Evolutionary conservation across 2,329 filamentous ascomycete species (phyloP).

Genomic region (Colletotrichum euphorbiae): DNA sequence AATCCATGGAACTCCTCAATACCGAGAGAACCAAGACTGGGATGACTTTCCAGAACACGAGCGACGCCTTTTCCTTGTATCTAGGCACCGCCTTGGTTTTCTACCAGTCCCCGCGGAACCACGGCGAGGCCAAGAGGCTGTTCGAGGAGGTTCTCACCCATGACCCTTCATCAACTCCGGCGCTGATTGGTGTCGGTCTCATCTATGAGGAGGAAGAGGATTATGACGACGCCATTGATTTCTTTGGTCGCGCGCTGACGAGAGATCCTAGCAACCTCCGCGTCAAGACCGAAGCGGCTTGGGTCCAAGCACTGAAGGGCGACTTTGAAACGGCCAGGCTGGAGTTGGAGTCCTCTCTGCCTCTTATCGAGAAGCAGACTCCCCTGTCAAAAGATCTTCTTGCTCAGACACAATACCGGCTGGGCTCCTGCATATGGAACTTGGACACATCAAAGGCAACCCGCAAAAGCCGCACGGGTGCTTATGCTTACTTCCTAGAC

Average conservation of each 20-base stretch:
- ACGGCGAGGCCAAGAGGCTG: slow-evolving; percentile 85
- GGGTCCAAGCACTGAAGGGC: slow-evolving; percentile 88
- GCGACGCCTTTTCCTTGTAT: slow-evolving; percentile 79
- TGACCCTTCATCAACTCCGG: slow-evolving; percentile 80
- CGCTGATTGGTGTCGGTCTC: slow-evolving; percentile 88
- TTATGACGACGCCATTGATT: slow-evolving; percentile 83
- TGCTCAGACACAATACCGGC: slow-evolving; percentile 86
- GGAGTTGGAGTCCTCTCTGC: slow-evolving; percentile 78
- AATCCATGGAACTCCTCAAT: slow-evolving; percentile 72
- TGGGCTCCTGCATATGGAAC: slow-evolving; percentile 90
- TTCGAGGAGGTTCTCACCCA: slow-evolving; percentile 85
- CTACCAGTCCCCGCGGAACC: slow-evolving; percentile 89
- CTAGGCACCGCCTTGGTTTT: slow-evolving; percentile 91
- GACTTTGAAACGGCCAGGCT: slow-evolving; percentile 75
- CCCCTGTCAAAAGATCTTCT: slow-evolving; percentile 76
- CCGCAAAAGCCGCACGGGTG: slow-evolving; percentile 82
- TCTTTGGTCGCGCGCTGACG: slow-evolving; percentile 79
- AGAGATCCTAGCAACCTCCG: slow-evolving; percentile 80
- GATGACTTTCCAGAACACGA: slow-evolving; percentile 74
- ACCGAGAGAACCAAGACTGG: slow-evolving; percentile 75
- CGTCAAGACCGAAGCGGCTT: slow-evolving; percentile 88
- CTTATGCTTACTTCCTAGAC: slow-evolving; percentile 85
- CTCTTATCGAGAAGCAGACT: slow-evolving; percentile 71
- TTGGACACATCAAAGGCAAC: slow-evolving; percentile 78
- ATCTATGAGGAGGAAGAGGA: slow-evolving; percentile 96